These are phyloP conservation scores for Pseudozyma sp. DNA, from an alignment of 1,284 basidiomycete species.

Conservation along the genomic window DNA sequence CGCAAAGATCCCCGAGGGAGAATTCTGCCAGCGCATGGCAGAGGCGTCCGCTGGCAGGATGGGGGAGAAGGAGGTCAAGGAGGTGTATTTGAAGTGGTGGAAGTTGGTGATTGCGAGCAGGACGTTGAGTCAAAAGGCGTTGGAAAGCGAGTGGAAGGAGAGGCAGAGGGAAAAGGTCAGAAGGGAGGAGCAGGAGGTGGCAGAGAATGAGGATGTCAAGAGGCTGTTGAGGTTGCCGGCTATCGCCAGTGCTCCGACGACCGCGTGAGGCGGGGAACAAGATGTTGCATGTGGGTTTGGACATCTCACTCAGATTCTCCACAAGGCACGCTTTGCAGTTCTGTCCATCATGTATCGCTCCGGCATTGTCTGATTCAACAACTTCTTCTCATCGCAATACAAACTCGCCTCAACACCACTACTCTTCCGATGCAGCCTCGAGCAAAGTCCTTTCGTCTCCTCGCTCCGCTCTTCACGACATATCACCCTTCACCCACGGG, in stretches of 20 bases:
- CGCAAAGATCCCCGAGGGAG: slow-evolving; percentile 21
- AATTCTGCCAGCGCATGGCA: slow-evolving; percentile 9
- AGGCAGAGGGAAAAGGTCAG: slow-evolving; percentile 14
- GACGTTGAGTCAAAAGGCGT: slow-evolving; percentile 27
- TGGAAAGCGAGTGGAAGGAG: slow-evolving; percentile 28
- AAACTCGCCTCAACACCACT: too few relatives aligned
- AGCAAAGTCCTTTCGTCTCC: too few relatives aligned
- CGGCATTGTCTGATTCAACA: too few relatives aligned
- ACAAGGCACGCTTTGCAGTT: not conserved
- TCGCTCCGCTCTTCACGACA: slow-evolving; percentile 3
- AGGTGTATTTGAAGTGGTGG: slow-evolving; percentile 42
- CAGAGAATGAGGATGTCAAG: slow-evolving; percentile 19
- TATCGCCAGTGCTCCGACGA: slow-evolving; percentile 10
- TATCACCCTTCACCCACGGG: slow-evolving; percentile 20
- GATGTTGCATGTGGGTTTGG: too few relatives aligned
- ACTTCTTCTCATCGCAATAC: too few relatives aligned
- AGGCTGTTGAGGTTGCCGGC: slow-evolving; percentile 6
- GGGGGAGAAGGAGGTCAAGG: slow-evolving; percentile 8
- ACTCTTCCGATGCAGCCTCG: too few relatives aligned
- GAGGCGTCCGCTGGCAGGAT: not conserved
- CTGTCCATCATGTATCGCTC: too few relatives aligned
- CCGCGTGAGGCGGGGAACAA: too few relatives aligned
- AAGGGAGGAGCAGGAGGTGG: slow-evolving; percentile 11
- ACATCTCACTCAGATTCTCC: not conserved
- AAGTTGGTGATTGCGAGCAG: slow-evolving; percentile 27